Evolutionary conservation across 371 early-diverging fungal species (phyloP).

Genomic region (Mortierella sp.): DNA sequence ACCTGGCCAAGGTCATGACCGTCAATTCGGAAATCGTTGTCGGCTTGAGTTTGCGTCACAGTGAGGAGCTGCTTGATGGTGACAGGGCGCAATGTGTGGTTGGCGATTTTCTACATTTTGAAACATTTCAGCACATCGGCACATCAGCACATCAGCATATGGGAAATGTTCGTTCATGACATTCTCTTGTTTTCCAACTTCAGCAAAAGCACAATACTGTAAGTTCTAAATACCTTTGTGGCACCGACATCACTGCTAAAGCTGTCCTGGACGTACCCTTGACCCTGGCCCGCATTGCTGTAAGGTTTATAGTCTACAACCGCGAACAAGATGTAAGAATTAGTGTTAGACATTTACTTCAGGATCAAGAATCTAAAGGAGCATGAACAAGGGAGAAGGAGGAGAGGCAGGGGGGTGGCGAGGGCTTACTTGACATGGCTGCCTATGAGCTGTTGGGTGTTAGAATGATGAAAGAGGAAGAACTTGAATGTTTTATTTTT

Average conservation of each 20-base stretch:
- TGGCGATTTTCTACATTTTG: slow-evolving; percentile 23
- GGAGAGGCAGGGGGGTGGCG: background rate
- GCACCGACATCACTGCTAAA: slow-evolving; percentile 29
- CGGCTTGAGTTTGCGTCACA: slow-evolving; percentile 33
- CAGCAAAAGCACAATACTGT: background rate
- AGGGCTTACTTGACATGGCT: slow-evolving; percentile 43
- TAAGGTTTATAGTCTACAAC: slow-evolving; percentile 28
- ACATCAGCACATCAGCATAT: background rate
- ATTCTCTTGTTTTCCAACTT: background rate
- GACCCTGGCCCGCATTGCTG: slow-evolving; percentile 28
- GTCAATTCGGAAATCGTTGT: slow-evolving; percentile 46
- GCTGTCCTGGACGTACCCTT: slow-evolving; percentile 34
- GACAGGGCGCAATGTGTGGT: slow-evolving; percentile 50
- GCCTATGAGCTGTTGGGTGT: background rate
- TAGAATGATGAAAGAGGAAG: background rate
- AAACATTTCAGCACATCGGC: background rate
- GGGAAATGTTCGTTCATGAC: background rate
- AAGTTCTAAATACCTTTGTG: slow-evolving; percentile 16
- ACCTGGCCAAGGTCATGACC: slow-evolving; percentile 39
- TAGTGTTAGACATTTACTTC: background rate
- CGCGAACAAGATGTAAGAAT: background rate
- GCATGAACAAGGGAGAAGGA: background rate
- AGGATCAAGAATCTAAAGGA: background rate
- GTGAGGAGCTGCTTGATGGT: slow-evolving; percentile 49
- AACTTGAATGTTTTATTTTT: slow-evolving; percentile 4